Evolutionary conservation across 345 rosid species (phyloP).

Genomic region (Erysimum cheiranthoides): DNA sequence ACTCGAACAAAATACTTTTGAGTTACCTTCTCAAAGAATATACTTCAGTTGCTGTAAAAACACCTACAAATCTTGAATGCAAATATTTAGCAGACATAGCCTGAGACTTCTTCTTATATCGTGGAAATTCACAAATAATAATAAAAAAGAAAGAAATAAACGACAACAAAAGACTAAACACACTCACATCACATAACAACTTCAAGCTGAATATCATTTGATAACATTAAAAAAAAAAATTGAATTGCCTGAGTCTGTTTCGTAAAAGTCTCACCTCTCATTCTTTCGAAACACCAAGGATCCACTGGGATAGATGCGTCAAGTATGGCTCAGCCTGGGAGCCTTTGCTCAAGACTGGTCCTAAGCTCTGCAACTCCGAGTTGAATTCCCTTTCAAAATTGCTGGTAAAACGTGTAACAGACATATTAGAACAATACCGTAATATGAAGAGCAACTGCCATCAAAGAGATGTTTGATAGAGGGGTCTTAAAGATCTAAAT

Average conservation of each 20-base stretch:
- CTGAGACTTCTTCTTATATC: not conserved
- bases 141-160: too few relatives aligned
- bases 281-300: slow-evolving; percentile 75
- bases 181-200: slow-evolving; percentile 18
- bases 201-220: slow-evolving; percentile 29
- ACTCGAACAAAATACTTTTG: slow-evolving; percentile 13
- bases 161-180: slow-evolving; percentile 16
- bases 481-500: not conserved
- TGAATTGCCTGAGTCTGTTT: slow-evolving; percentile 16
- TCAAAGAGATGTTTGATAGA: slow-evolving; percentile 23
- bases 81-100: not conserved
- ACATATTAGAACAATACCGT: slow-evolving; percentile 20
- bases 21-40: not conserved
- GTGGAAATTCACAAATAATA: slow-evolving; percentile 37
- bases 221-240: not conserved
- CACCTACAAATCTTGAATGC: slow-evolving; percentile 25
- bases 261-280: slow-evolving; percentile 27
- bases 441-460: not conserved
- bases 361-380: slow-evolving; percentile 83
- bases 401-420: slow-evolving; percentile 49
- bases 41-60: not conserved
- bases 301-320: slow-evolving; percentile 95
- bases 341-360: slow-evolving; percentile 77
- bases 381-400: slow-evolving; percentile 87
- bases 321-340: slow-evolving; percentile 94